Conservation (phyloP, 768 basidiomycete species). For the Amanita fuliginea region DNA sequence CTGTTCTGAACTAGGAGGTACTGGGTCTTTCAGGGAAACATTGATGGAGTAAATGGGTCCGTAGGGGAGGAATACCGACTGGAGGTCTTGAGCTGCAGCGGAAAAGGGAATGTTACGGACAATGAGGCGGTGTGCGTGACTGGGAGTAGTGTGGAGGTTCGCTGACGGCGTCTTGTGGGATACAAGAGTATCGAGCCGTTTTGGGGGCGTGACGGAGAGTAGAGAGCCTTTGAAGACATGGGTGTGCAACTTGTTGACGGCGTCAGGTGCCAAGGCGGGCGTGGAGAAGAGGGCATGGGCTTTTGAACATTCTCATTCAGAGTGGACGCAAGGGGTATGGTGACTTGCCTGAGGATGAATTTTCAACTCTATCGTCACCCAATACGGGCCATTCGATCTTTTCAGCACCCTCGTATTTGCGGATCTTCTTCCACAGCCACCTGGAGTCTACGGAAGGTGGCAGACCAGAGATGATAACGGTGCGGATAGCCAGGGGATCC, state of each 20-base stretch:
- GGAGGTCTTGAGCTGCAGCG: slow-evolving; percentile 75
- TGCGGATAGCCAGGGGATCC: slow-evolving; percentile 80
- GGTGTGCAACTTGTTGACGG: slow-evolving; percentile 76
- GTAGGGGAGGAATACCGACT: slow-evolving; percentile 75
- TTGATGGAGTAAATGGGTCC: slow-evolving; percentile 83
- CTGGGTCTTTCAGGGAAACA: slow-evolving; percentile 43
- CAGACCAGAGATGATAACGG: slow-evolving; percentile 68
- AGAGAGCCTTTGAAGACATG: slow-evolving; percentile 86
- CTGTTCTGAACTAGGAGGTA: slow-evolving; percentile 6
- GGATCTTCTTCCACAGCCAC: slow-evolving; percentile 74
- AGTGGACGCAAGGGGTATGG: background rate
- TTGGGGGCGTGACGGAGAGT: slow-evolving; percentile 83
- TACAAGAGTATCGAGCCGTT: slow-evolving; percentile 59
- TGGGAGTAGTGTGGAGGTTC: slow-evolving; percentile 32
- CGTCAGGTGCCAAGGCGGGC: slow-evolving; percentile 55
- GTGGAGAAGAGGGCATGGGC: slow-evolving; percentile 69
- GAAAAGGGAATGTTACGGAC: slow-evolving; percentile 84
- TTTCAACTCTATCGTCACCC: slow-evolving; percentile 30
- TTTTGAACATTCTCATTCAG: slow-evolving; percentile 12
- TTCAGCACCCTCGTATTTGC: slow-evolving; percentile 70
- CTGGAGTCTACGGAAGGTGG: slow-evolving; percentile 54
- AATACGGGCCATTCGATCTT: slow-evolving; percentile 63
- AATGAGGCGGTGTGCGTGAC: slow-evolving; percentile 73
- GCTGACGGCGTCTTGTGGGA: slow-evolving; percentile 23
- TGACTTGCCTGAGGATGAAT: slow-evolving; percentile 39